Evolutionary conservation across 2,329 filamentous ascomycete species (phyloP).

Genomic region (Hypocreales sp.): DNA sequence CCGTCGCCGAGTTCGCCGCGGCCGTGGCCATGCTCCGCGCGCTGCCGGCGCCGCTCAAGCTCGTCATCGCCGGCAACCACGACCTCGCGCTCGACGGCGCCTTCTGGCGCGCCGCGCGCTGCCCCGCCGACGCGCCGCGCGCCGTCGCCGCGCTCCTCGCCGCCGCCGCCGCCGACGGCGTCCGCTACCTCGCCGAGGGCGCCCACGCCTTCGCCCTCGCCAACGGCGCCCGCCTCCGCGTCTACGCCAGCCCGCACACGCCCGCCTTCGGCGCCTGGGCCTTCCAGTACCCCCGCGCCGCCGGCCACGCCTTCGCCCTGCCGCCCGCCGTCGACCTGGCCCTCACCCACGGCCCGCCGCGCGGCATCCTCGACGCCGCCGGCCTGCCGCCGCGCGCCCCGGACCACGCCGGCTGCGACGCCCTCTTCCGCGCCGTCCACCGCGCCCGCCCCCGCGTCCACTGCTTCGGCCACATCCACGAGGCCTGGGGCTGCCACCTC

Average conservation of each 20-base stretch:
- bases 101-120: too few species aligned
- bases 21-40: conserved; percentile 25
- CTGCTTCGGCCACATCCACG: conserved; percentile 45
- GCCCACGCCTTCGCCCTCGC: conserved; percentile 26
- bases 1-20: conserved; percentile 20
- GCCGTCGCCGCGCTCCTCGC: too few species aligned
- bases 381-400: too few species aligned
- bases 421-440: conserved; percentile 29
- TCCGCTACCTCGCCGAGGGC: conserved; percentile 33
- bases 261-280: conserved; percentile 29
- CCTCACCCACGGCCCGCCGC: conserved; percentile 40
- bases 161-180: conserved; percentile 18
- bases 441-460: conserved; percentile 28
- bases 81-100: conserved; percentile 26
- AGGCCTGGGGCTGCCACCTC: conserved; percentile 39
- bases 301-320: conserved; percentile 23
- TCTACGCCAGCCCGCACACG: conserved; percentile 40
- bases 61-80: conserved; percentile 40
- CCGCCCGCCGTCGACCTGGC: conserved; percentile 24
- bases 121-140: too few species aligned
- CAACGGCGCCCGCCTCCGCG: conserved; percentile 31
- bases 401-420: too few species aligned
- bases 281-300: conserved; percentile 33
- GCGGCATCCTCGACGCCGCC: conserved; percentile 30
- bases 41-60: conserved; percentile 32